These are phyloP conservation scores for Pisolithus orientalis DNA, from an alignment of 768 basidiomycete species.

Conservation along the genomic window DNA sequence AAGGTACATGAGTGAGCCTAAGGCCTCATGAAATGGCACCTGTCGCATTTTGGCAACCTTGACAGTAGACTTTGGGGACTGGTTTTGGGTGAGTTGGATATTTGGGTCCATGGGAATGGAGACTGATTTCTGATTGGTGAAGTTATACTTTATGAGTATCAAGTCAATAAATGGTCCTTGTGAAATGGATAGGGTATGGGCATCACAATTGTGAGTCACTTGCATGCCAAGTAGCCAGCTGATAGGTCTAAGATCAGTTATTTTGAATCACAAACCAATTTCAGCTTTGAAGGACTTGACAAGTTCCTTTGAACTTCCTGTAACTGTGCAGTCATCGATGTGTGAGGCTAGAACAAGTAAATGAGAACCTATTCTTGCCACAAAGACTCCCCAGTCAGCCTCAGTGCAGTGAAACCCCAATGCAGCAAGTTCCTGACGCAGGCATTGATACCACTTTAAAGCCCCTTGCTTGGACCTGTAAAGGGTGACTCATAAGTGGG, in stretches of 20 bases:
- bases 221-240: conserved; percentile 10
- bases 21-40: background rate
- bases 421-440: background rate
- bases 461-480: conserved; percentile 7
- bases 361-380: background rate
- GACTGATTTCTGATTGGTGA: background rate
- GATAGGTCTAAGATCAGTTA: conserved; percentile 1
- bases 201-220: background rate
- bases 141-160: conserved; percentile 7
- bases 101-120: background rate
- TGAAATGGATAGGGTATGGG: background rate
- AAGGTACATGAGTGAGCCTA: conserved; percentile 10
- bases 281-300: conserved; percentile 3
- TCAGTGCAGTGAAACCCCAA: background rate
- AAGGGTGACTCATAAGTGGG: background rate
- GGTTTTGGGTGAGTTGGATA: background rate
- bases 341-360: background rate
- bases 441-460: conserved; percentile 6
- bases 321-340: conserved; percentile 5
- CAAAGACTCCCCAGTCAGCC: conserved; percentile 4
- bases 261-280: background rate
- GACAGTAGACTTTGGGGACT: background rate
- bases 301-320: background rate
- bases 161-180: conserved; percentile 1
- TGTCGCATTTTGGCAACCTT: background rate